Evolutionary conservation across 768 basidiomycete species (phyloP), one percentile per base, ranked within the genome.

Genomic region (Suillus subluteus): DNA sequence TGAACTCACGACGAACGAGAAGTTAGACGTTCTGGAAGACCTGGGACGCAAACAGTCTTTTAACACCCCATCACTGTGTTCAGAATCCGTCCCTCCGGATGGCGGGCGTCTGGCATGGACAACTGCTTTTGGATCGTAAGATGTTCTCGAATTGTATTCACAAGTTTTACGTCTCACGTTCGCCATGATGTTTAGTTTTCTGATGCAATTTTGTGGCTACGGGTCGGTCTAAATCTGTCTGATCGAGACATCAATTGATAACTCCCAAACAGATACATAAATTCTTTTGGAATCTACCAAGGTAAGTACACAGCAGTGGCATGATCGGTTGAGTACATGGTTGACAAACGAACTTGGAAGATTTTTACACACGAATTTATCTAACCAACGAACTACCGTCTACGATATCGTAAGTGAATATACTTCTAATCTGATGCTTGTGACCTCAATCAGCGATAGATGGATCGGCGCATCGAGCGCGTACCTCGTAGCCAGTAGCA

Each of bases 381-480:
- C 73, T 79, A 30, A 68, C 72, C 21, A 72, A 76, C 32, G 58
- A 71, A 35, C 68, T 74, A 0, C 50, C 76, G 8, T 77, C 78
- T 15, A 63, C 74, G 6, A 75, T 78, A 38, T 73, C 76, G 77
- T 76, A 55, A 64, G 76, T 65, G 38, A 12, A 64, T 54, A 4
- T 46, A 40, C 30, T 16, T 44, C 6, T 32, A 32, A 58, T 68
- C 38, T 80, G 82, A 79, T 38, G 72, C 73, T 8, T 64, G 74
- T 26, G 75, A 69, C 43, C 38, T 59, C 23, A 41, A 9, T 11
- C 5, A 23, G 5, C 21, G 38, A 3, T 40, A 73, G 73, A 16
- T 78, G 73, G 74, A 77, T 86, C 62, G 84, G 83, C 18, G 80
- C 82, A 41, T 73, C 80, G 16, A 80, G 82, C 63, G 68, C 82